Evolutionary conservation across 2,329 filamentous ascomycete genomes (phyloP).

Genomic region (Calonectria montana): DNA sequence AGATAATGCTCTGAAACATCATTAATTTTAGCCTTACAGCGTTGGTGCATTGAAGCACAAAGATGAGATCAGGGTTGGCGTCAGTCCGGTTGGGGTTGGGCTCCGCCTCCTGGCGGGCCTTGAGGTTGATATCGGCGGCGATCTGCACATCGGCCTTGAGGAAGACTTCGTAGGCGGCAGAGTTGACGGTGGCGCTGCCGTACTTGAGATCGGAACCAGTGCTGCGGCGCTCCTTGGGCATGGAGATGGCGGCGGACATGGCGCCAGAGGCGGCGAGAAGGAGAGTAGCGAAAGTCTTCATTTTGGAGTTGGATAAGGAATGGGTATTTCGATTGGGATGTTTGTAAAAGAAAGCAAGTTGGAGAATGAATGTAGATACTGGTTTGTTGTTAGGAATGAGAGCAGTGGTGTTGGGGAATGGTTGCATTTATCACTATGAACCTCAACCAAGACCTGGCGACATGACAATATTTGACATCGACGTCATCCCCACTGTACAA

Average conservation of each 20-base stretch:
- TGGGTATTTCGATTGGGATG: background rate
- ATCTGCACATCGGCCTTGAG: background rate
- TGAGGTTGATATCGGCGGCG: background rate
- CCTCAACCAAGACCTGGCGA: too few species aligned
- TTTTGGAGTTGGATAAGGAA: background rate
- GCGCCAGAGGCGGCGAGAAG: background rate
- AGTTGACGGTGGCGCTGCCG: background rate
- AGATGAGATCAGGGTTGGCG: background rate
- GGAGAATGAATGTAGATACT: background rate
- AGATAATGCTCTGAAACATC: background rate
- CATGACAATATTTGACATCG: background rate
- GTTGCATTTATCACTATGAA: background rate
- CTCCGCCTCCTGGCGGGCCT: background rate
- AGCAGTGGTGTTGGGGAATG: background rate
- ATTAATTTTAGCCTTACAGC: background rate
- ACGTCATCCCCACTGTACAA: background rate
- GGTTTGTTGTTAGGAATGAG: background rate
- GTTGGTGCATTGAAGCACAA: background rate
- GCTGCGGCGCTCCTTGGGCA: background rate
- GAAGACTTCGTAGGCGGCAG: background rate
- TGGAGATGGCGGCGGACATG: background rate
- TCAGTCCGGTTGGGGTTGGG: background rate
- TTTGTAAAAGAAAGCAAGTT: background rate
- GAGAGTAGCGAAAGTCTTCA: conserved; percentile 2
- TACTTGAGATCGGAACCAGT: background rate